Percentiles rank a stretch among this genome's conserved stretches.
These are phyloP conservation scores for Candida ipomoeae DNA, from an alignment of 805 yeast genomes.

Conservation along the genomic window DNA sequence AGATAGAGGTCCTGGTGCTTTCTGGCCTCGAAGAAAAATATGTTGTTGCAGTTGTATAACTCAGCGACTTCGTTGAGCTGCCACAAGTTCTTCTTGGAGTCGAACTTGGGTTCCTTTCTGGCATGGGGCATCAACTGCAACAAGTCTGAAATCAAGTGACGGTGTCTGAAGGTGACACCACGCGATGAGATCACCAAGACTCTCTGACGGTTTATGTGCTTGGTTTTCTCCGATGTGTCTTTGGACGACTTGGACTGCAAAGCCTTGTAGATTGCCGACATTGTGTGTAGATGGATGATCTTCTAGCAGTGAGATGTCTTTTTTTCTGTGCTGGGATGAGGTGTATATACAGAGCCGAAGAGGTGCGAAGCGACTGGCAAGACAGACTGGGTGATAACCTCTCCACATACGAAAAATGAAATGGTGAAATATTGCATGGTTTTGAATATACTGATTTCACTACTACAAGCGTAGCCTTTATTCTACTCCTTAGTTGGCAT, in stretches of 20 bases:
- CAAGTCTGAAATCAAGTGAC: conserved; percentile 86
- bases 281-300: conserved; percentile 13
- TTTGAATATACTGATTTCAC: background rate
- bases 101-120: conserved; percentile 93
- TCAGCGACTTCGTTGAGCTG: conserved; percentile 96
- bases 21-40: conserved; percentile 90
- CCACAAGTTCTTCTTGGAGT: conserved; percentile 81
- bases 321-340: conserved; percentile 2
- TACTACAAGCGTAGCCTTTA: background rate
- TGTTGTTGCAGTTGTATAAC: conserved; percentile 92
- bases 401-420: background rate
- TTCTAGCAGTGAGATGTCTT: background rate
- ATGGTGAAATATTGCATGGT: background rate
- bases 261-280: conserved; percentile 47
- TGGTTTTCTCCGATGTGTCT: conserved; percentile 43
- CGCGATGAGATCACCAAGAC: conserved; percentile 87
- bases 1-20: conserved; percentile 92
- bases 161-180: conserved; percentile 92
- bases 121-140: conserved; percentile 83
- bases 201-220: conserved; percentile 80
- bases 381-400: background rate
- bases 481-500: background rate
- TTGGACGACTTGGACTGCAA: conserved; percentile 45
- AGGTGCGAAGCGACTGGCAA: background rate
- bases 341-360: conserved; percentile 6